Conservation (phyloP, 2,329 filamentous ascomycete genomes). For the Colletotrichum sp. region DNA sequence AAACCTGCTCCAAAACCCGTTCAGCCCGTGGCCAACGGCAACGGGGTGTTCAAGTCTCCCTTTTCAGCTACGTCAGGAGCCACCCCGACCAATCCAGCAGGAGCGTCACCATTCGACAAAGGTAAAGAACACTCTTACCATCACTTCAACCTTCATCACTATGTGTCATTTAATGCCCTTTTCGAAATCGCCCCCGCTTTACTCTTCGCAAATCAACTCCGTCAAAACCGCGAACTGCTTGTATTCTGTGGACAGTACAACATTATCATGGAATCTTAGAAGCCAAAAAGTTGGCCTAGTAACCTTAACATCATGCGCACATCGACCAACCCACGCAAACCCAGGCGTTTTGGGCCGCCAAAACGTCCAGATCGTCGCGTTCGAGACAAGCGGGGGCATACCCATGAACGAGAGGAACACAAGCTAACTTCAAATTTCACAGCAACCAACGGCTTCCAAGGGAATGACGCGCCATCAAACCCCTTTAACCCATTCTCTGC, state of each 20-base stretch:
- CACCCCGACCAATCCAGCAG: background rate
- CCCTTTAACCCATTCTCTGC: slow-evolving; percentile 11
- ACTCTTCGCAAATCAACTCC: background rate
- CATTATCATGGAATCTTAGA: background rate
- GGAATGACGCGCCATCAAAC: background rate
- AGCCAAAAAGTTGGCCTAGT: background rate
- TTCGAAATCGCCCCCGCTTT: background rate
- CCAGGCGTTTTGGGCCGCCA: background rate
- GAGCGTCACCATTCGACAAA: background rate
- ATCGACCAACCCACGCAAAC: background rate
- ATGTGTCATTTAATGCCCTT: background rate
- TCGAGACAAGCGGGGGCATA: background rate
- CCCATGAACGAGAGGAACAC: background rate
- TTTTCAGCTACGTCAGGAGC: background rate
- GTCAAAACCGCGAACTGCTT: background rate
- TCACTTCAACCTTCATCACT: background rate
- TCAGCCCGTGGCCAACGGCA: background rate
- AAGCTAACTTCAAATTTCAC: slow-evolving; percentile 5
- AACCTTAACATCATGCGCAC: background rate
- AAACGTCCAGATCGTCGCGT: background rate
- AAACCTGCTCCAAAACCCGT: background rate
- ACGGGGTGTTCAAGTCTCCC: background rate
- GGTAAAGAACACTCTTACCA: slow-evolving; percentile 10
- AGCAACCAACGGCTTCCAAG: background rate
- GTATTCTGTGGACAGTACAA: background rate